Evolutionary conservation across 352 stramenopile genomes (phyloP), one percentile per base, ranked within the genome.

Genomic region (Chrysophaeum taylorii): DNA sequence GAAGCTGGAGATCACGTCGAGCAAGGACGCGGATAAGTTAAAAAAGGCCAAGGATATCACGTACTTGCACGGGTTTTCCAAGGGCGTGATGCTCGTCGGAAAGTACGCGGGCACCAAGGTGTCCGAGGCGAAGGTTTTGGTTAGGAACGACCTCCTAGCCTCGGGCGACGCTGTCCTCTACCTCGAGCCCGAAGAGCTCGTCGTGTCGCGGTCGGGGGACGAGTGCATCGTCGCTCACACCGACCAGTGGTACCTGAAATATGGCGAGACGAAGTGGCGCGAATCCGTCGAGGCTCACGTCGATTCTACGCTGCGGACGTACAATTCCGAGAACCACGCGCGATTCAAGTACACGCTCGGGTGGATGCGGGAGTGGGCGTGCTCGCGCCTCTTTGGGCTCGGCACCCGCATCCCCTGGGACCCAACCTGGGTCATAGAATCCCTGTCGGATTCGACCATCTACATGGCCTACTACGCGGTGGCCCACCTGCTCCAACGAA

Each of bases 381-480:
- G 94, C 76, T 98, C 92, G 68, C 88, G 95, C 66, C 92, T 97
- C 73, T 97, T 97, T 74, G 96, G 96, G 41, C 84, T 99, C 21
- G 96, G 90, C 66, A 94, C 88, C 7, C 91, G 91, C 78, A 83
- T 99, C 52, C 96, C 96, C 15, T 99, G 96, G 96, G 96, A 99
- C 83, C 85, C 88, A 9, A 80, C 96, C 73, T 99, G 97, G 78
- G 92, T 99, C 25, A 98, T 99, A 57, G 96, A 99, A 81, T 98
- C 89, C 52, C 88, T 99, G 38, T 98, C 93, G 35, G 96, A 99
- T 79, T 98, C 90, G 81, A 99, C 96, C 23, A 99, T 99, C 73
- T 99, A 99, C 85, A 99, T 99, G 96, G 93, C 96, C 35, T 99
- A 98, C 82, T 99, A 99, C 80, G 98, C 95, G 14, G 98, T 99